Evolutionary conservation across 2,329 filamentous ascomycete genomes (phyloP).

Genomic region (Dryadomyces quercus-mongolicae): DNA sequence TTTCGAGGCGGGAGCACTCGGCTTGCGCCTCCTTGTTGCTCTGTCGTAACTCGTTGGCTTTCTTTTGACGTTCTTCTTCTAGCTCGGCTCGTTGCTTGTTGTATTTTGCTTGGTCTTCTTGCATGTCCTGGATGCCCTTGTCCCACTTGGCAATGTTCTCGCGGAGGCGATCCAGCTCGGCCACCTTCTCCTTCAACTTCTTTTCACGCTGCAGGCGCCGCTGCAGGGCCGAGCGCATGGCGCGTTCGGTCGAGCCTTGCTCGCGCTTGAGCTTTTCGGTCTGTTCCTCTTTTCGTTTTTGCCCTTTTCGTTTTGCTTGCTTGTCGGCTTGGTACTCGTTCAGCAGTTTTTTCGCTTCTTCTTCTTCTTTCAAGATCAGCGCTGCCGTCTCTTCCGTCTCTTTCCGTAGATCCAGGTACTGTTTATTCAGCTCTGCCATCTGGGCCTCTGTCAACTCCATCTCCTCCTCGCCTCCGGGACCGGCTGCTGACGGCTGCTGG

Average conservation of each 20-base stretch:
- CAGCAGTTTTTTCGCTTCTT: constrained; percentile 53
- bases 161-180: constrained; percentile 55
- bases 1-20: constrained; percentile 52
- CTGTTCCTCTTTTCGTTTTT: constrained; percentile 84
- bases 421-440: constrained; percentile 67
- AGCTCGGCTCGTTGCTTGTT: constrained; percentile 39
- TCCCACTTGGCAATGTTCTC: constrained; percentile 61
- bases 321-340: constrained; percentile 64
- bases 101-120: constrained; percentile 40
- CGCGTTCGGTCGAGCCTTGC: constrained; percentile 65
- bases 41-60: constrained; percentile 37
- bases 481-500: constrained; percentile 19
- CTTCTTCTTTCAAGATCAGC: constrained; percentile 59
- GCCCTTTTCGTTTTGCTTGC: constrained; percentile 61
- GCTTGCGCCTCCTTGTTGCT: constrained; percentile 52
- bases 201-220: constrained; percentile 70
- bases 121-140: constrained; percentile 48
- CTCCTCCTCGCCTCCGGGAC: constrained; percentile 22
- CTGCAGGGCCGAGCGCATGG: constrained; percentile 70
- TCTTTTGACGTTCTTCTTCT: constrained; percentile 36
- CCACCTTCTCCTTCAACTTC: constrained; percentile 53
- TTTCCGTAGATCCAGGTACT: constrained; percentile 65
- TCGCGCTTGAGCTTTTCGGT: constrained; percentile 75
- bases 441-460: constrained; percentile 49
- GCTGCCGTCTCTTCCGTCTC: constrained; percentile 72